Conservation (phyloP, 2,329 filamentous ascomycete species). For the Trichophyton equinum region DNA sequence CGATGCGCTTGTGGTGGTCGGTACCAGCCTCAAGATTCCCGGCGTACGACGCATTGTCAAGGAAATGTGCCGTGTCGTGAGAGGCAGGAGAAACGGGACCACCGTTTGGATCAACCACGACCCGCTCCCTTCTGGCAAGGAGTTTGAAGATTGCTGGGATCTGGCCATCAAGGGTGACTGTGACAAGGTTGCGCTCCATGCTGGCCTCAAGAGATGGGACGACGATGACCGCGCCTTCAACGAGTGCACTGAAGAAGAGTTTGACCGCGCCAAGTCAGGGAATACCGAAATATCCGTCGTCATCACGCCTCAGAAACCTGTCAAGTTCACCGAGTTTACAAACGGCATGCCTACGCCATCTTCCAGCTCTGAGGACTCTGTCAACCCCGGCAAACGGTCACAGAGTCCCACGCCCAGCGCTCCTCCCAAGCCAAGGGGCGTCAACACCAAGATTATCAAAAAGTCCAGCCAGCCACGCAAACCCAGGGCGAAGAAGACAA, state of each 20-base stretch:
- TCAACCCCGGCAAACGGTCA: not conserved
- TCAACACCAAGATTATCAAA: not conserved
- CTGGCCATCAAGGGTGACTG: slow-evolving; percentile 75
- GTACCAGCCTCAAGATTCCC: slow-evolving; percentile 89
- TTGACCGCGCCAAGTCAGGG: slow-evolving; percentile 31
- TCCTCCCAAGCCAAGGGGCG: not conserved
- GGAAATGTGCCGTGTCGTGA: slow-evolving; percentile 80
- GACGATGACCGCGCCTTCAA: slow-evolving; percentile 30
- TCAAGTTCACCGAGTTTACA: slow-evolving; percentile 24
- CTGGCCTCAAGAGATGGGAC: slow-evolving; percentile 48
- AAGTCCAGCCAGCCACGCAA: slow-evolving; percentile 6
- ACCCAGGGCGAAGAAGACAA: slow-evolving; percentile 4
- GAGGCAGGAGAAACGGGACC: slow-evolving; percentile 63
- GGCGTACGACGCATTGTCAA: slow-evolving; percentile 80
- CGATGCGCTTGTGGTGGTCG: slow-evolving; percentile 87
- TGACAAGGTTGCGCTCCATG: slow-evolving; percentile 70
- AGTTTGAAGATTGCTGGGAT: slow-evolving; percentile 90
- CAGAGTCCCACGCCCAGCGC: not conserved
- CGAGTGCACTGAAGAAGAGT: slow-evolving; percentile 34
- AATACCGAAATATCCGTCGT: slow-evolving; percentile 26
- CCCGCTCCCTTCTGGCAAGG: slow-evolving; percentile 63
- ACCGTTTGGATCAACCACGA: slow-evolving; percentile 94
- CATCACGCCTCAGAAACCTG: slow-evolving; percentile 25
- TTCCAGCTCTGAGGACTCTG: slow-evolving; percentile 1
- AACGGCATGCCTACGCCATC: not conserved